Base-by-base conservation (phyloP, 2,329 filamentous ascomycete species). In the Botrytis fragariae region DNA sequence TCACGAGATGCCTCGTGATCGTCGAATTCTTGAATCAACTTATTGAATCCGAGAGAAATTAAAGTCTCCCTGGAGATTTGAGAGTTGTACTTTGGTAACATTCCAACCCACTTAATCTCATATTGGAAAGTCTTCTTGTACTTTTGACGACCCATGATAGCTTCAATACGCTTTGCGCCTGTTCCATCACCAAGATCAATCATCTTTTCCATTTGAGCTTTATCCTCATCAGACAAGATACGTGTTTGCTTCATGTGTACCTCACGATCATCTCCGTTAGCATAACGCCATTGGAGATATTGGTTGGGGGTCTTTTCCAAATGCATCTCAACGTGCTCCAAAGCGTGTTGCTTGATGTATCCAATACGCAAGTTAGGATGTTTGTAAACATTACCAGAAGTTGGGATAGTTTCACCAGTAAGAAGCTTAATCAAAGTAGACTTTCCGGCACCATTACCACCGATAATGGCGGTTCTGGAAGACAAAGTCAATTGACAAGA, bases 81-180 rank as follows among this genome's bases (percentile, higher is more conserved):
- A 74, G 89, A 91, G 88, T 99, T 99, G 88, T 92, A 86, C 87
- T 98, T 99, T 74, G 96, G 96, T 32, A 98, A 87, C 83, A 94
- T 89, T 76, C 90, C 88, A 75, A 91, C 85, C 96, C 96, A 99
- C 89, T 98, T 98, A 62, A 98, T 90, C 86, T 98, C 95, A 81
- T 98, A 98, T 87, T 98, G 95, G 89, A 97, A 98, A 59, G 92
- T 93, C 90, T 99, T 99, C 91, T 99, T 98, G 86, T 90, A 98
- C 86, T 99, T 99, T 82, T 98, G 95, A 79, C 96, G 92, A 87
- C 96, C 96, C 78, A 99, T 97, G 42, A 99, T 87, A 25, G 92
- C 87, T 83, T 99, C 96, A 69, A 99, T 86, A 81, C 93, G 92
- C 76, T 92, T 89, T 37, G 87, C 83, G 20, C 93, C 92, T 79